Evolutionary conservation across 2,329 filamentous ascomycete species (phyloP), one percentile per base, ranked within the genome.

Genomic region (Arthroderma uncinatum): DNA sequence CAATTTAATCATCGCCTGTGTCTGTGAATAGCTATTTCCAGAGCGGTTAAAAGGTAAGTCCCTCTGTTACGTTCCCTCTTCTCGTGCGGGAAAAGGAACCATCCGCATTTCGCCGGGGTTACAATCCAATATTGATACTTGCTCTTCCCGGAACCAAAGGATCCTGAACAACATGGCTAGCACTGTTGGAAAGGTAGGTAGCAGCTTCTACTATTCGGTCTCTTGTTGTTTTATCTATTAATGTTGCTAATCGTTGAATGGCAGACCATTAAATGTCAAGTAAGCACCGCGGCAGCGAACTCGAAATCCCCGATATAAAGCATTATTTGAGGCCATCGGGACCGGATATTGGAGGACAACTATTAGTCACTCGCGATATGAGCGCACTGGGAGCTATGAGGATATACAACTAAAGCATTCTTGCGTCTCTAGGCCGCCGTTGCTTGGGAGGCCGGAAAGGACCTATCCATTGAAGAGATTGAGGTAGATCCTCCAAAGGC

Each of bases 401-500:
- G 23, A 25, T 25, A 25, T 7, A 10, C 23, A 9, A 19, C 39
- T 42, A 42, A 48, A 12, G 28, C 44, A 48, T 23, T 12, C 44
- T 48, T 48, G 44, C 2, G 50, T 1, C 6, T 19, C 10, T 64
- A 84, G 86, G 93, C 93, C 64, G 93, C 93, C 68, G 87, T 98
- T 62, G 93, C 93, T 72, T 98, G 93, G 93, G 92, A 91, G 75
- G 90, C 93, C 52, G 91, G 87, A 71, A 88, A 95, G 78, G 85
- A 89, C 64, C 82, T 98, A 63, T 83, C 79, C 67, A 81, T 97
- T 65, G 93, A 98, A 77, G 89, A 95, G 65, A 80, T 98, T 67
- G 91, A 97, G 77, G 93, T 98, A 63, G 83, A 80, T 55, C 87
- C 92, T 62, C 93, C 93, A 59, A 84, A 81, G 75, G 91, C 92